Evolutionary conservation across 805 yeast species (phyloP).

Genomic region (Ogataea degrootiae): DNA sequence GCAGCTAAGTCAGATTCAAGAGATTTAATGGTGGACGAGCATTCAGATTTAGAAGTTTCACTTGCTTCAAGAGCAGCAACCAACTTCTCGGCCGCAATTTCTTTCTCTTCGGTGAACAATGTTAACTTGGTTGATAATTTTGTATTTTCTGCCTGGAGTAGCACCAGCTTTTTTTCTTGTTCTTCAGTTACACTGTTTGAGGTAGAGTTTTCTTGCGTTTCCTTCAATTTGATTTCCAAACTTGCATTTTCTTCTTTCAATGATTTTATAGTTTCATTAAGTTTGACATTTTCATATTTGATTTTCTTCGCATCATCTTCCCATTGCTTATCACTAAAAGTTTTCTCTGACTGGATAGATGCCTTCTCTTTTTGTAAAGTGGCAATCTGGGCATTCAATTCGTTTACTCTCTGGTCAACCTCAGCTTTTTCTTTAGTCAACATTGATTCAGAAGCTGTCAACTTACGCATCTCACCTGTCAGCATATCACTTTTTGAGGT

Average conservation of each 20-base stretch:
- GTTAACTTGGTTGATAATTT: not conserved
- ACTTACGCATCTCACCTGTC: slow-evolving; percentile 58
- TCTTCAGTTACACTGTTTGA: not conserved
- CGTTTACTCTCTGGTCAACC: slow-evolving; percentile 9
- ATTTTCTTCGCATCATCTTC: not conserved
- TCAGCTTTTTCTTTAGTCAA: slow-evolving; percentile 9
- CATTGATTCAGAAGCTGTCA: slow-evolving; percentile 24
- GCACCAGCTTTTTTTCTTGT: not conserved
- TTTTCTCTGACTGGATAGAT: not conserved
- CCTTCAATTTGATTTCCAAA: slow-evolving; percentile 3
- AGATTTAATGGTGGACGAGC: not conserved
- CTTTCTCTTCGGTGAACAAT: not conserved
- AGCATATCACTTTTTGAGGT: slow-evolving; percentile 56
- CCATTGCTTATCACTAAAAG: not conserved
- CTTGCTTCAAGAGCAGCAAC: not conserved
- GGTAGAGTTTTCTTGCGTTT: not conserved
- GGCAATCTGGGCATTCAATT: slow-evolving; percentile 6
- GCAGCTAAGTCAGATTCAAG: not conserved
- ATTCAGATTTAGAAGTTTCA: not conserved
- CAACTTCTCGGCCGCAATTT: not conserved
- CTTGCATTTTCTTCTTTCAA: slow-evolving; percentile 1
- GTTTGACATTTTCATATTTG: not conserved
- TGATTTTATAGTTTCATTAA: not conserved
- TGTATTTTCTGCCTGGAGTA: not conserved
- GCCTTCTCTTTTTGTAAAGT: not conserved